Evolutionary conservation across 441 rosid genomes (phyloP).

Genomic region (Melianthus villosus): DNA sequence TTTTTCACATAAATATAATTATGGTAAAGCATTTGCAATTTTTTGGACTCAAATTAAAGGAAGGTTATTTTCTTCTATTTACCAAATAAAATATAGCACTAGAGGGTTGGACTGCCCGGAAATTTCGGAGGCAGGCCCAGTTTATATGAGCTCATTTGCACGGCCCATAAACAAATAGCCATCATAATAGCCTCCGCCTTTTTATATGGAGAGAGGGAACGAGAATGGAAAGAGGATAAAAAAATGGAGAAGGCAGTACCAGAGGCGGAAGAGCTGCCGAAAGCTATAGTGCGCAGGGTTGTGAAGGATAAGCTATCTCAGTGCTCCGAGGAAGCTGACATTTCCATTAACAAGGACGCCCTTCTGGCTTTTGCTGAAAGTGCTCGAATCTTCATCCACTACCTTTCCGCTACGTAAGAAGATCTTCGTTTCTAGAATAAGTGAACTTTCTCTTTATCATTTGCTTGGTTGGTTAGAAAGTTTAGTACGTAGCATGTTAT

Average conservation of each 20-base stretch:
- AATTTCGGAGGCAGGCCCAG: too few relatives aligned
- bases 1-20: too few relatives aligned
- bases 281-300: constrained; percentile 68
- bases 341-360: constrained; percentile 62
- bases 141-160: too few relatives aligned
- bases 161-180: too few relatives aligned
- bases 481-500: neutral
- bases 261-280: constrained; percentile 64
- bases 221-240: too few relatives aligned
- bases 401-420: constrained; percentile 72
- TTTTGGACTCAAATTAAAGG: too few relatives aligned
- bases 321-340: constrained; percentile 50
- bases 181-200: too few relatives aligned
- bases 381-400: constrained; percentile 89
- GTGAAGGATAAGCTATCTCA: constrained; percentile 72
- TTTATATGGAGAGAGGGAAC: too few relatives aligned
- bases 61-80: too few relatives aligned
- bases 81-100: too few relatives aligned
- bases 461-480: neutral
- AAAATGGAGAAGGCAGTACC: constrained; percentile 45
- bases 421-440: neutral
- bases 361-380: constrained; percentile 72
- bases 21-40: too few relatives aligned
- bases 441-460: neutral
- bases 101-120: too few relatives aligned